Evolutionary conservation across 2,329 filamentous ascomycete genomes (phyloP).

Genomic region (Exophiala lecanii-corni): DNA sequence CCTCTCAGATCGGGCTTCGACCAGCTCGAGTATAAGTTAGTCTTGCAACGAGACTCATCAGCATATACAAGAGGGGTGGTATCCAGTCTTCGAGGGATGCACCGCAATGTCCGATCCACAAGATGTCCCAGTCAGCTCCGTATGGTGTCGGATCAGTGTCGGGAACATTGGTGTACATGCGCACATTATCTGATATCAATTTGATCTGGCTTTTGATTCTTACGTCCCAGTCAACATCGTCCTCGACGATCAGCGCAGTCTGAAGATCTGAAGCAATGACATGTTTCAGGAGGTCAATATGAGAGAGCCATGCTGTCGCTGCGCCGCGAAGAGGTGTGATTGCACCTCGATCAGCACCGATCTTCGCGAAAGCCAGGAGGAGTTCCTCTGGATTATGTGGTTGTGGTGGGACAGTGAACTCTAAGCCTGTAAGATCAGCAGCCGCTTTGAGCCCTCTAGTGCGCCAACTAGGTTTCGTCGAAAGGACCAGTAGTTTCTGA

Average conservation of each 20-base stretch:
- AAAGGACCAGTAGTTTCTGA: conserved; percentile 7
- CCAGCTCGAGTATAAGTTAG: conserved; percentile 9
- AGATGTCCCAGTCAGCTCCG: conserved; percentile 34
- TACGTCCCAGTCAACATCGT: conserved; percentile 38
- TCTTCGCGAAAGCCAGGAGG: conserved; percentile 5
- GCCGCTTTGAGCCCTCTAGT: conserved; percentile 11
- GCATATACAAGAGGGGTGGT: neutral
- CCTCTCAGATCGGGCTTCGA: conserved; percentile 8
- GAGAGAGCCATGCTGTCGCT: conserved; percentile 12
- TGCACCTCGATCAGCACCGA: conserved; percentile 4
- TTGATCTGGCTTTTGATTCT: conserved; percentile 31
- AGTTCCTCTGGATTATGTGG: conserved; percentile 7
- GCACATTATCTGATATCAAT: conserved; percentile 31
- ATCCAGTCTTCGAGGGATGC: conserved; percentile 8
- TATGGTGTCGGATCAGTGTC: conserved; percentile 26
- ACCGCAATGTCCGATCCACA: conserved; percentile 38
- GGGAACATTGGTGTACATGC: conserved; percentile 25
- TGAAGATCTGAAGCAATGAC: conserved; percentile 8
- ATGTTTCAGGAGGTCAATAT: conserved; percentile 13
- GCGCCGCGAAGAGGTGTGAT: conserved; percentile 8
- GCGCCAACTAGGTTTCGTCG: conserved; percentile 4
- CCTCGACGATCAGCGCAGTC: conserved; percentile 32
- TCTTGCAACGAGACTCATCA: conserved; percentile 12
- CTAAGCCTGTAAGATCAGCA: conserved; percentile 7
- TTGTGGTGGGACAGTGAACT: conserved; percentile 7